Conservation (phyloP, 306 rosid genomes). For the Gastrolobium bilobum region DNA sequence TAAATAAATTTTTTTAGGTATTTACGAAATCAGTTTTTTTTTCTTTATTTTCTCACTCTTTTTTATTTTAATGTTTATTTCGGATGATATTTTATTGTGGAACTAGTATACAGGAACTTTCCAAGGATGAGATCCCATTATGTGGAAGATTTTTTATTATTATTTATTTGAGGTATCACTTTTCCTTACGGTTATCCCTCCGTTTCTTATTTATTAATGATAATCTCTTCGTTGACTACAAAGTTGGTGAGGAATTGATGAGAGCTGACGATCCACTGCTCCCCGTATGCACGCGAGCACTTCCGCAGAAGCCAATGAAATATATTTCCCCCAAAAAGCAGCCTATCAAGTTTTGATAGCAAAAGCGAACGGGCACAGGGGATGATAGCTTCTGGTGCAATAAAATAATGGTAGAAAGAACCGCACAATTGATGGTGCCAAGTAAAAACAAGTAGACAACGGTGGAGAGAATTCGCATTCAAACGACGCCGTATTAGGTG, state of each 20-base stretch:
- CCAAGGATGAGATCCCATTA: no score
- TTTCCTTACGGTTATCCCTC: background rate
- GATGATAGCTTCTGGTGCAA: background rate
- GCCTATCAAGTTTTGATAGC: background rate
- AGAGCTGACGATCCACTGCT: background rate
- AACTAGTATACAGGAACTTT: no score
- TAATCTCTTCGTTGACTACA: background rate
- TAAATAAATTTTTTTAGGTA: no score
- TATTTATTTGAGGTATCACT: background rate
- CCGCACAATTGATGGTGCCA: slow-evolving; percentile 30
- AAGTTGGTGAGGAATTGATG: background rate
- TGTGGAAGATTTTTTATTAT: no score
- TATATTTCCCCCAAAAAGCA: background rate
- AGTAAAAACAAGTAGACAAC: background rate
- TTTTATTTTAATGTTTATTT: no score
- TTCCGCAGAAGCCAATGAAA: background rate
- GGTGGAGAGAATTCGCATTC: background rate
- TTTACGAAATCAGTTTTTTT: no score
- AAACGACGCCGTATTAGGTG: slow-evolving; percentile 40
- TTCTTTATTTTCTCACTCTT: no score
- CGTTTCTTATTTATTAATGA: background rate
- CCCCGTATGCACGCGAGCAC: background rate
- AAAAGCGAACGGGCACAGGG: background rate
- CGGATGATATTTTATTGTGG: no score
- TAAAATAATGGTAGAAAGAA: background rate